A percentile compares a stretch with the other conserved stretches of the same genome.
phyloP scores from a whole-genome alignment of 345 rosid genomes.

The Gossypium arboreum region DNA sequence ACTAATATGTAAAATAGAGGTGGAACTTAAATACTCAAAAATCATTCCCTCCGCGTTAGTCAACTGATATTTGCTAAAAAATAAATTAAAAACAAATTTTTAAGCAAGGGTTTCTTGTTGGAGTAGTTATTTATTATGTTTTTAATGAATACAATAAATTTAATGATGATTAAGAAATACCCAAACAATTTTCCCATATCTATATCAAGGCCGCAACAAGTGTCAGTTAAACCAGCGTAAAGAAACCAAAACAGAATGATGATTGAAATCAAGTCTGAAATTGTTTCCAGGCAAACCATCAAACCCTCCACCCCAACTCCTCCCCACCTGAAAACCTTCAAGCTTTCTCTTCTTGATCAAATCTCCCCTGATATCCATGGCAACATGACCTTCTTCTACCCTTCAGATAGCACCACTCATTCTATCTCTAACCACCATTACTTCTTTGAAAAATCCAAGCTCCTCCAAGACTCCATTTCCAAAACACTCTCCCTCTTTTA shows the following conservation, averaged over 20 bases:
- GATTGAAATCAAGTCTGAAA: slow-evolving; percentile 15
- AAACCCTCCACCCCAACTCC: slow-evolving; percentile 20
- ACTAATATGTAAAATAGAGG: no score
- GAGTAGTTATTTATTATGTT: no score
- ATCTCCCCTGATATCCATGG: slow-evolving; percentile 15
- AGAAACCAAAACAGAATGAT: background rate
- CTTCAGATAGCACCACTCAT: background rate
- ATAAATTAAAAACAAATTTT: no score
- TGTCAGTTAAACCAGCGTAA: background rate
- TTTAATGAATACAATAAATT: no score
- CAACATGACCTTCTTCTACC: slow-evolving; percentile 24
- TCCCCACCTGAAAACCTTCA: slow-evolving; percentile 14
- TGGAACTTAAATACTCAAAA: no score
- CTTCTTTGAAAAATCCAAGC: slow-evolving; percentile 8
- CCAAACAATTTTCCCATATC: background rate
- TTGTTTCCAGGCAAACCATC: slow-evolving; percentile 7
- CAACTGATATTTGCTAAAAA: no score
- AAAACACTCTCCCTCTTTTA: slow-evolving; percentile 19
- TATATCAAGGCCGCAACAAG: background rate
- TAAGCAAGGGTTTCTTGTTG: no score
- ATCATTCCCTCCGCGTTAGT: no score
- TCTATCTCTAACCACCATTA: background rate
- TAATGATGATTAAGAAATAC: background rate
- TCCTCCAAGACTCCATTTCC: slow-evolving; percentile 19
- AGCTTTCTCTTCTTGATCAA: slow-evolving; percentile 24